Percentiles rank a stretch among this genome's conserved stretches.
Conservation (phyloP, 768 basidiomycete species). For the Pleurotus citrinopileatus region DNA sequence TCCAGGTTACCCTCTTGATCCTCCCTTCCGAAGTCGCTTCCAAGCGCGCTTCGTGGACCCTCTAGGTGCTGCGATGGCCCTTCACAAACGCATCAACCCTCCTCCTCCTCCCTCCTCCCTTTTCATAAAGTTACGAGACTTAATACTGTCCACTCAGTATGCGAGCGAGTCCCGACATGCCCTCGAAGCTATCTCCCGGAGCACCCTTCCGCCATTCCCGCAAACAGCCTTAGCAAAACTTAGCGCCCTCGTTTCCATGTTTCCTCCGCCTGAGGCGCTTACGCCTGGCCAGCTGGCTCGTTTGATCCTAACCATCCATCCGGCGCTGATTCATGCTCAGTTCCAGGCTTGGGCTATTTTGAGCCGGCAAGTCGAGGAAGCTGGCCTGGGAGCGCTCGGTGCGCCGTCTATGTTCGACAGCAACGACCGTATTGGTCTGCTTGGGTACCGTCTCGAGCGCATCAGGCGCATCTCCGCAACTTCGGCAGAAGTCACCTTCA, state of each 20-base stretch:
- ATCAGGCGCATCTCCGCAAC: conserved; percentile 39
- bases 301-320: conserved; percentile 57
- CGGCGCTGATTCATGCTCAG: conserved; percentile 50
- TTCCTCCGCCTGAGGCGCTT: conserved; percentile 43
- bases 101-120: conserved; percentile 20
- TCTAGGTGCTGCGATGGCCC: conserved; percentile 46
- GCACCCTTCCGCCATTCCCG: conserved; percentile 57
- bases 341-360: conserved; percentile 65
- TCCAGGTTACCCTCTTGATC: conserved; percentile 63
- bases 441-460: conserved; percentile 45
- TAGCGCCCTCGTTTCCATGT: conserved; percentile 37
- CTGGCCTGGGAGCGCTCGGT: conserved; percentile 51
- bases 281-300: conserved; percentile 49
- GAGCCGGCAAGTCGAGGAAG: conserved; percentile 50
- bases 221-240: conserved; percentile 61
- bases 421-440: conserved; percentile 42
- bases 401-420: conserved; percentile 40
- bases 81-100: conserved; percentile 19
- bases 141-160: conserved; percentile 61
- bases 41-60: conserved; percentile 69
- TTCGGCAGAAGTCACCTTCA: conserved; percentile 43
- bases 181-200: conserved; percentile 51
- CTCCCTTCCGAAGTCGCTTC: conserved; percentile 67
- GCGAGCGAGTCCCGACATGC: conserved; percentile 56
- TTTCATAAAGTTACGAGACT: conserved; percentile 45